Evolutionary conservation across 371 early-diverging fungal species (phyloP).

Genomic region (Smittium culicis): DNA sequence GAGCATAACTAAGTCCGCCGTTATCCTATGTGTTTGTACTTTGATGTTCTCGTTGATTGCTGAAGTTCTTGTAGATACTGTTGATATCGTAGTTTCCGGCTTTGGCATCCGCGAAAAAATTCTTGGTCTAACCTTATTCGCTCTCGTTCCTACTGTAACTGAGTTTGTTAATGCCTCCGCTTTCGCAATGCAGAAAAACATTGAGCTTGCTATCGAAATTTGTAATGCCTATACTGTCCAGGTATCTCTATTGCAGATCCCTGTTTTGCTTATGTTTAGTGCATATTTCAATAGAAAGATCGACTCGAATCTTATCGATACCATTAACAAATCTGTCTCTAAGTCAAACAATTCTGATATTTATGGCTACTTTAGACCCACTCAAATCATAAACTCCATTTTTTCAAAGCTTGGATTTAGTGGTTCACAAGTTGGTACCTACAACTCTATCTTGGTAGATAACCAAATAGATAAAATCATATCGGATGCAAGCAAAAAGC

Average conservation of each 20-base stretch:
- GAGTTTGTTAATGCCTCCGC: conserved; percentile 95
- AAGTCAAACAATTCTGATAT: too few species aligned
- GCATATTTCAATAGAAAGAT: conserved; percentile 51
- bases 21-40: conserved; percentile 70
- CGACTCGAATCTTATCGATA: too few species aligned
- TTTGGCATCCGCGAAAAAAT: conserved; percentile 67
- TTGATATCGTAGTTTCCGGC: conserved; percentile 51
- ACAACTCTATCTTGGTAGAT: too few species aligned
- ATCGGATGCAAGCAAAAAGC: too few species aligned
- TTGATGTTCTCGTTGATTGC: conserved; percentile 77
- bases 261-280: conserved; percentile 75
- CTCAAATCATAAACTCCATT: too few species aligned
- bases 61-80: conserved; percentile 62
- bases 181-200: conserved; percentile 84
- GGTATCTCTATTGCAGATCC: conserved; percentile 89
- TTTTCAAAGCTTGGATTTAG: too few species aligned
- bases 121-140: conserved; percentile 82
- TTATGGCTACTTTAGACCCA: too few species aligned
- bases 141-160: conserved; percentile 88
- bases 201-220: conserved; percentile 88
- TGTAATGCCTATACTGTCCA: conserved; percentile 92
- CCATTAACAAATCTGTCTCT: too few species aligned
- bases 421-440: too few species aligned
- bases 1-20: conserved; percentile 61
- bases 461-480: too few species aligned